A percentile compares a stretch with the other conserved stretches of the same genome.
Conservation (phyloP, 345 rosid species). For the Eucalyptus sp. region DNA sequence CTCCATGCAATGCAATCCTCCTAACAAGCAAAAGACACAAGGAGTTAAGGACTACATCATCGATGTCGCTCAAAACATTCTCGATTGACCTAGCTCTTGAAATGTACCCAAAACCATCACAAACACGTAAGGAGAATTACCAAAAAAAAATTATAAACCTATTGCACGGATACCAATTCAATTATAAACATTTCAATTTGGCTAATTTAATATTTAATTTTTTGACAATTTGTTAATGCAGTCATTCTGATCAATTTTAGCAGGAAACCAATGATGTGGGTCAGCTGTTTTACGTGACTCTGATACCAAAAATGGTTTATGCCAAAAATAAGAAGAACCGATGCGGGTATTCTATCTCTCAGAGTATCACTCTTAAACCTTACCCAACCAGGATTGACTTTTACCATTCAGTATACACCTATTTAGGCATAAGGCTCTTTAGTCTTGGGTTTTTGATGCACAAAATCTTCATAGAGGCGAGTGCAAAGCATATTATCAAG, state of each 20-base stretch:
- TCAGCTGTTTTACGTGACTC: rapidly evolving
- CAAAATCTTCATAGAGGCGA: neutral
- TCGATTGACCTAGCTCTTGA: neutral
- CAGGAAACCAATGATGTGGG: rapidly evolving
- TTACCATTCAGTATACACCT: neutral
- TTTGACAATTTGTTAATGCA: neutral
- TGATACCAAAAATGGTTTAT: neutral
- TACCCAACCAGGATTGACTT: neutral
- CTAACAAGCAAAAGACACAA: neutral
- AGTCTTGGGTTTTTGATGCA: neutral
- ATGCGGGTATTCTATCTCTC: neutral
- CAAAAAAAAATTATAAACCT: neutral
- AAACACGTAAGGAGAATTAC: neutral
- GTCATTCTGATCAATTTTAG: rapidly evolving
- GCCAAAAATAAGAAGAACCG: neutral
- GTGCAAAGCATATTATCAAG: neutral
- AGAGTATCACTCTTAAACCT: neutral
- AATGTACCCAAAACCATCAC: neutral
- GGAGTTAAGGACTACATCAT: neutral
- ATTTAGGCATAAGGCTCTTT: neutral
- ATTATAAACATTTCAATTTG: neutral
- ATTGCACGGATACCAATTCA: neutral
- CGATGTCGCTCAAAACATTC: neutral
- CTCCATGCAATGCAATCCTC: neutral
- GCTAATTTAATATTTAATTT: neutral